Percentiles rank a stretch among this genome's conserved stretches.
Evolutionary conservation across 148 eudicot genomes (phyloP).

Genomic region (Silene latifolia): DNA sequence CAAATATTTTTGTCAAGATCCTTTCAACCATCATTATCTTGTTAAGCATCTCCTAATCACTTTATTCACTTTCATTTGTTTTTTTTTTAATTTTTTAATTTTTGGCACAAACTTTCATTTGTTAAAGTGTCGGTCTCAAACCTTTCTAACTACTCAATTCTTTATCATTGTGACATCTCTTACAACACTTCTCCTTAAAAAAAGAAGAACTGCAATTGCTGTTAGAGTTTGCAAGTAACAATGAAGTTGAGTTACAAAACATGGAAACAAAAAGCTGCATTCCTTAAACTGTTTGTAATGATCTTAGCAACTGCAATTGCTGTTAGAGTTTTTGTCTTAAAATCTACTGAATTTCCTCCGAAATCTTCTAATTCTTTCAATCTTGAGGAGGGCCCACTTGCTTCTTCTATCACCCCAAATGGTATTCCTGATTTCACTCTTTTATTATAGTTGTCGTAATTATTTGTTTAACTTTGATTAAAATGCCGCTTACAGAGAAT

Average conservation of each 20-base stretch:
- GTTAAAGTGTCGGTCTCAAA: background rate
- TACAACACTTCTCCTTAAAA: background rate
- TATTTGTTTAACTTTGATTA: background rate
- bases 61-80: background rate
- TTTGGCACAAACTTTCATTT: no score
- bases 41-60: background rate
- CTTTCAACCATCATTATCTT: no score
- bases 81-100: no score
- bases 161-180: no score
- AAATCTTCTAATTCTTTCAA: background rate
- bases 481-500: no score
- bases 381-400: no score
- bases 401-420: no score
- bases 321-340: conserved; percentile 32
- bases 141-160: no score
- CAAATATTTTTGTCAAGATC: no score
- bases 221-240: background rate
- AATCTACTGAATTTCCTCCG: conserved; percentile 24
- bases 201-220: background rate
- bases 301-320: conserved; percentile 36
- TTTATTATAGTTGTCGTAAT: background rate
- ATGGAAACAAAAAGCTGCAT: conserved; percentile 32
- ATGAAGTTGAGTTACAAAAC: conserved; percentile 29
- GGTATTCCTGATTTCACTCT: background rate
- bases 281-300: conserved; percentile 34